Evolutionary conservation across 2,329 filamentous ascomycete genomes (phyloP).

Genomic region (Sarocladium kiliense): DNA sequence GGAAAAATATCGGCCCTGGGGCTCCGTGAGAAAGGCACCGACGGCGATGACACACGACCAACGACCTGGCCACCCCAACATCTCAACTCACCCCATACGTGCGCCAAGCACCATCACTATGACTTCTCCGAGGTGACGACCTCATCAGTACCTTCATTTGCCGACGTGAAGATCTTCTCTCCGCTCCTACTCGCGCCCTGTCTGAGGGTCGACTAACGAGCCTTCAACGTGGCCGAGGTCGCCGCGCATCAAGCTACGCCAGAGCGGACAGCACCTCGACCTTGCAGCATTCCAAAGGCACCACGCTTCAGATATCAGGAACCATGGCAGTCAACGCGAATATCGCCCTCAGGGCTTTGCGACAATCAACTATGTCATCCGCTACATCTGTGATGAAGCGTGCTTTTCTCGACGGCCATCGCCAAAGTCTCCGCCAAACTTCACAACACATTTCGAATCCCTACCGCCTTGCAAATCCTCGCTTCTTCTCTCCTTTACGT

Average conservation of each 20-base stretch:
- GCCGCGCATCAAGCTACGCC: no score
- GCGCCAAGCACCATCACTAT: not conserved
- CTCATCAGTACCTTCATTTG: no score
- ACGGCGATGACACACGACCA: slow-evolving; percentile 4
- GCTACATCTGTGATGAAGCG: not conserved
- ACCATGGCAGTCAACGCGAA: not conserved
- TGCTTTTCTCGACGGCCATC: not conserved
- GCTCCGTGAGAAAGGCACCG: not conserved
- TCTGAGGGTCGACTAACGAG: not conserved
- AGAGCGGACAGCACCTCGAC: no score
- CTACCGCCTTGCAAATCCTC: not conserved
- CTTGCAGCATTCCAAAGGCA: no score
- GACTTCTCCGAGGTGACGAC: not conserved
- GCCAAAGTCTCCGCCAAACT: not conserved
- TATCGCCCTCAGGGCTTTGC: not conserved
- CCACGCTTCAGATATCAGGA: slow-evolving; percentile 26
- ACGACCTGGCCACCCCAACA: not conserved
- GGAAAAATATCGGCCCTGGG: not conserved
- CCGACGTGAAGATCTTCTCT: no score
- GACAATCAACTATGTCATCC: not conserved
- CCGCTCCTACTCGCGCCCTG: no score
- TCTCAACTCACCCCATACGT: not conserved
- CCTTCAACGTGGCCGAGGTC: not conserved
- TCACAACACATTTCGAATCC: not conserved
- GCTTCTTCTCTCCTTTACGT: slow-evolving; percentile 15